These are phyloP conservation scores for Colletotrichum shisoi DNA, from an alignment of 2,329 filamentous ascomycete species.

Conservation along the genomic window DNA sequence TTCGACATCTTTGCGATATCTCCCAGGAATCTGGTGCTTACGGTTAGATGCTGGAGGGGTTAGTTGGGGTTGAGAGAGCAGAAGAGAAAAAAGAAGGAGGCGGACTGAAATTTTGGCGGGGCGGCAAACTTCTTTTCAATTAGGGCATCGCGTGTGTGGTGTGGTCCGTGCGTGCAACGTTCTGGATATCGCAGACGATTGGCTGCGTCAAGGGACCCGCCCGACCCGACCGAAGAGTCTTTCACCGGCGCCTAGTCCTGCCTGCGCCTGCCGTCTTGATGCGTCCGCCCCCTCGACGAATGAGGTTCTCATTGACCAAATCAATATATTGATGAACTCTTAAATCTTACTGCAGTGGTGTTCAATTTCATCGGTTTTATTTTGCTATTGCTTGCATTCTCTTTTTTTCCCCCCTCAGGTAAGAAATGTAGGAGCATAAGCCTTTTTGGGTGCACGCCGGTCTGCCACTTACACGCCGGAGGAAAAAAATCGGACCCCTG, in stretches of 20 bases:
- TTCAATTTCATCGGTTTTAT: no score
- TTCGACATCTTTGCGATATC: slow-evolving; percentile 50
- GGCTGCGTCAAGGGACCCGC: slow-evolving; percentile 9
- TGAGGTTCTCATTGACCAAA: slow-evolving; percentile 14
- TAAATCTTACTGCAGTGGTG: no score
- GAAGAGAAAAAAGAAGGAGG: neutral
- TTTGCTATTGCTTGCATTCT: no score
- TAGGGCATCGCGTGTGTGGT: slow-evolving; percentile 35
- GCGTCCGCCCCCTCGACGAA: slow-evolving; percentile 19
- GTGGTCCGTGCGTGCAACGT: slow-evolving; percentile 32
- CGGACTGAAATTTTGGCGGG: slow-evolving; percentile 31
- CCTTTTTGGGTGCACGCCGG: slow-evolving; percentile 17
- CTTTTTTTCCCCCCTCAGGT: no score
- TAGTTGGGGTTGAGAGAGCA: slow-evolving; percentile 25
- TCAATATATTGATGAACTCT: slow-evolving; percentile 1
- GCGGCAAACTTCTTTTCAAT: slow-evolving; percentile 27
- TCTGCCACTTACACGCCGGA: slow-evolving; percentile 16
- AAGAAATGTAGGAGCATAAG: neutral
- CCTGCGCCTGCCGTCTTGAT: neutral
- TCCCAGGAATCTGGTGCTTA: slow-evolving; percentile 42
- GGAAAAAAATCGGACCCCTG: slow-evolving; percentile 15
- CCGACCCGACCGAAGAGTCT: slow-evolving; percentile 19
- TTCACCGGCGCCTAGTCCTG: slow-evolving; percentile 13
- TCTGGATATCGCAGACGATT: slow-evolving; percentile 30
- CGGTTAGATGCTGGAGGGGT: slow-evolving; percentile 36